phyloP scores from a whole-genome alignment of 2,329 filamentous ascomycete species.

The Teratosphaeria nubilosa region DNA sequence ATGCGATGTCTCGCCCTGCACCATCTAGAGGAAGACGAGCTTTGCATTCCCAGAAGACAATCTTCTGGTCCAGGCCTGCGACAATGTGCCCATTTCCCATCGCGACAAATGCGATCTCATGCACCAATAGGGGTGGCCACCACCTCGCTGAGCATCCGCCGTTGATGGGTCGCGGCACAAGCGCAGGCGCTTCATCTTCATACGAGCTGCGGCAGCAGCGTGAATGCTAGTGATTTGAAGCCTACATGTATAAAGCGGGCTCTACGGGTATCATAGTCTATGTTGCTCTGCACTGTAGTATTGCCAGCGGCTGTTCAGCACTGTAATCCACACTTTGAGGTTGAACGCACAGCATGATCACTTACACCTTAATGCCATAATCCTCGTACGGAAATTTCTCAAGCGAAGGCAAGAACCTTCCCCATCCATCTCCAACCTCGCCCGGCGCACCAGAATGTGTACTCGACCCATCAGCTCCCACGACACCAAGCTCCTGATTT shows the following conservation, averaged over 20 bases:
- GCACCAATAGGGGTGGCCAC: too few species aligned
- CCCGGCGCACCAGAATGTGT: constrained; percentile 40
- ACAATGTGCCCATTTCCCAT: too few species aligned
- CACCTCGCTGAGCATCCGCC: too few species aligned
- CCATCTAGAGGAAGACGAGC: too few species aligned
- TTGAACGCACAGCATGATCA: background rate
- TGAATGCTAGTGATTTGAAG: background rate
- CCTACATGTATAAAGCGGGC: background rate
- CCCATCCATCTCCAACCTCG: constrained; percentile 52
- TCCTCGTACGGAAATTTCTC: constrained; percentile 50
- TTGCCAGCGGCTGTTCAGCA: background rate
- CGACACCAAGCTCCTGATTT: constrained; percentile 28
- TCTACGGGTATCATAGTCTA: background rate
- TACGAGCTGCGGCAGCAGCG: too few species aligned
- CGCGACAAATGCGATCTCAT: too few species aligned
- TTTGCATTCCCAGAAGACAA: too few species aligned
- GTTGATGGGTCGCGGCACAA: too few species aligned
- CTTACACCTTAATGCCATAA: constrained; percentile 43
- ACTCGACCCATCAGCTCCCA: constrained; percentile 24
- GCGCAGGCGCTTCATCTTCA: too few species aligned
- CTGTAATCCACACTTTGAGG: background rate
- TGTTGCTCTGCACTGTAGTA: background rate
- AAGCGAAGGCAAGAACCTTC: constrained; percentile 41
- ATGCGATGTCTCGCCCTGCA: background rate
- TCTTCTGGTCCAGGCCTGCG: too few species aligned